Conservation (phyloP, 768 basidiomycete genomes). For the Phanerochaete carnosa region DNA sequence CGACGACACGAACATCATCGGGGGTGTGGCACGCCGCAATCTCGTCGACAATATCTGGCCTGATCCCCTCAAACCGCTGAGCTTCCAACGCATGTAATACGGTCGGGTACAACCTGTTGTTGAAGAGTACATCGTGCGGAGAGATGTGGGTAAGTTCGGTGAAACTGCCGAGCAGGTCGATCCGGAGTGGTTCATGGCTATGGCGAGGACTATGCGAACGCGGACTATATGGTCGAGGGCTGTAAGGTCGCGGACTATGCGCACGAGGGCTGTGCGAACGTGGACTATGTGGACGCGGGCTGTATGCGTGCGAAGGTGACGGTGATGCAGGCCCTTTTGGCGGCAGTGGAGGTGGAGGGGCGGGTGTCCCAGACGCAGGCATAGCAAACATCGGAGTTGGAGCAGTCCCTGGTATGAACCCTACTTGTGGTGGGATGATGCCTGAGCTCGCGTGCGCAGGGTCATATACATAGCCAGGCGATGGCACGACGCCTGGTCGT, state of each 20-base stretch:
- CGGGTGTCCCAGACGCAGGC: not conserved
- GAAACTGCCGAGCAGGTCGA: conserved; percentile 26
- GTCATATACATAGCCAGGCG: not conserved
- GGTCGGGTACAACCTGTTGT: conserved; percentile 56
- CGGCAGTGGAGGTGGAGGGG: not conserved
- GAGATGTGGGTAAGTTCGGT: conserved; percentile 65
- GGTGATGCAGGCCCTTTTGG: not conserved
- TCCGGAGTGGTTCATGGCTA: conserved; percentile 11
- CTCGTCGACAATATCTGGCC: conserved; percentile 49
- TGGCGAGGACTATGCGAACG: conserved; percentile 15
- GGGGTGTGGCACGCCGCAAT: conserved; percentile 45
- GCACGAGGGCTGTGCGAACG: not conserved
- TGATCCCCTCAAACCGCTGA: conserved; percentile 55
- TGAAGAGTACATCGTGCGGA: conserved; percentile 55
- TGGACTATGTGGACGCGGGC: not conserved
- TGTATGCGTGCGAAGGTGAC: not conserved
- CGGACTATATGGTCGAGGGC: not conserved
- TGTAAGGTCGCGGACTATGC: not conserved
- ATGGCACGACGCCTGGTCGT: not conserved
- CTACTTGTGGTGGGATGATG: not conserved
- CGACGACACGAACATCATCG: conserved; percentile 36
- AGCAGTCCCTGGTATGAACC: not conserved
- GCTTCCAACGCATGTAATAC: conserved; percentile 78
- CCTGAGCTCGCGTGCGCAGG: not conserved
- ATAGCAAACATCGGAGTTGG: not conserved